Base-by-base conservation (phyloP, 352 stramenopile genomes). In the Pythium pectinolyticum region DNA sequence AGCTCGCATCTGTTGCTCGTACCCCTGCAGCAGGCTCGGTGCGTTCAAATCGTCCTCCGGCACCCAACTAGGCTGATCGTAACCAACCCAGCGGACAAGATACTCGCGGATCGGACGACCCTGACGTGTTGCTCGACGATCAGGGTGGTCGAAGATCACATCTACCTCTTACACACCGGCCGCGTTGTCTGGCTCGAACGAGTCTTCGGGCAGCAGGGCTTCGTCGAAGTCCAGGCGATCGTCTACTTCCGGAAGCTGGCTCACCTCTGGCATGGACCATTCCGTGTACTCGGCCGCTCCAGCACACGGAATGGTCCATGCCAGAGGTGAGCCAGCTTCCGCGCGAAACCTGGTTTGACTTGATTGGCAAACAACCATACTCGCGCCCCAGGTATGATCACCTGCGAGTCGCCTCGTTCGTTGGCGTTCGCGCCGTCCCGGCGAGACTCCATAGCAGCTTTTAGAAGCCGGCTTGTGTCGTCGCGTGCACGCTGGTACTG, bases 361-460 rank as follows among this genome's bases (percentile, higher is more conserved):
- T 66, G 50, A 22, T 70, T 64, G 2, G 75, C 25, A 31, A 59
- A 75, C 2, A 73, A 6, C 66, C 70, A 73, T 2, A 78, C 70
- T 0, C 48, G 20, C 1, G 27, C 25, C 1, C 70, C 66, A 17
- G 27, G 15, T n/a, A 32, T n/a, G 57, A 69, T 63, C 1, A 15
- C 25, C 20, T n/a, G 4, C 35, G 41, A 15, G 14, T 58, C 45
- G 25, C 41, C 46, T 17, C 37, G 49, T 9, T 5, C 24, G 2
- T 34, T 32, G 5, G 39, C 20, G 32, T 67, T 47, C 9, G 55
- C 31, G 0, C 11, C 11, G 25, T 59, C 41, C 8, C 40, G 53
- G 27, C 56, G 22, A 5, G 5, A 34, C 24, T 45, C 30, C 19
- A 62, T 62, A 15, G 56, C 59, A 5, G 32, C 40, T 20, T 40